These are phyloP conservation scores for Torrubiella hemipterigena DNA, from an alignment of 2,329 filamentous ascomycete species.

Conservation along the genomic window DNA sequence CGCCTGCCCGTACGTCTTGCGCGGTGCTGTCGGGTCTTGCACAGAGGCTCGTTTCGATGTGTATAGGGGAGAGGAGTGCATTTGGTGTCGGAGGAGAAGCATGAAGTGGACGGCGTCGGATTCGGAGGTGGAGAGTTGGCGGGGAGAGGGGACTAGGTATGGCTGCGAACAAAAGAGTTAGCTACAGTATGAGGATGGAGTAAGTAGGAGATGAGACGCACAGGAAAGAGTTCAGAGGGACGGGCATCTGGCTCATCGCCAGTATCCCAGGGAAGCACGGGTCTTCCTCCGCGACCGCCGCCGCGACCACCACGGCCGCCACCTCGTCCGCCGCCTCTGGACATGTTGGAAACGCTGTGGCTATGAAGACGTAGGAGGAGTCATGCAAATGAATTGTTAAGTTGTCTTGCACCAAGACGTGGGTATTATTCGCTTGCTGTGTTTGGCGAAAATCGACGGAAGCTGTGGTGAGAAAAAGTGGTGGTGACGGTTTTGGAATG, in stretches of 20 bases:
- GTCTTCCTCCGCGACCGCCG: conserved; percentile 31
- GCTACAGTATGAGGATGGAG: not conserved
- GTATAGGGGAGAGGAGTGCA: conserved; percentile 43
- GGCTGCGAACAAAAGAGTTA: conserved; percentile 21
- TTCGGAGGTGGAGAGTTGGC: conserved; percentile 31
- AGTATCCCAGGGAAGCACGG: conserved; percentile 38
- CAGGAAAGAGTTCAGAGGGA: conserved; percentile 48
- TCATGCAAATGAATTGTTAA: too few relatives aligned
- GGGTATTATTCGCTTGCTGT: too few relatives aligned
- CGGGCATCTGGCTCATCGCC: conserved; percentile 43
- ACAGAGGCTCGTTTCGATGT: conserved; percentile 37
- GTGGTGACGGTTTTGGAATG: too few relatives aligned
- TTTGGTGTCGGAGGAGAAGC: conserved; percentile 43
- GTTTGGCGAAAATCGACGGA: too few relatives aligned
- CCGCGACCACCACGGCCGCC: conserved; percentile 24
- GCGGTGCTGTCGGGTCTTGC: conserved; percentile 25
- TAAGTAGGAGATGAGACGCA: conserved; percentile 16
- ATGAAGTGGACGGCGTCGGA: conserved; percentile 35
- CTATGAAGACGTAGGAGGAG: too few relatives aligned
- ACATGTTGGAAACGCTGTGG: too few relatives aligned
- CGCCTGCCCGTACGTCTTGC: conserved; percentile 41
- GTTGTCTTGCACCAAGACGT: too few relatives aligned
- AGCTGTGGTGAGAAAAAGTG: too few relatives aligned
- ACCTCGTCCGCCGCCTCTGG: conserved; percentile 13
- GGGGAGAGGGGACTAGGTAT: conserved; percentile 35